phyloP scores from a whole-genome alignment of 768 basidiomycete genomes.

The Lepiota brunneoincarnata region DNA sequence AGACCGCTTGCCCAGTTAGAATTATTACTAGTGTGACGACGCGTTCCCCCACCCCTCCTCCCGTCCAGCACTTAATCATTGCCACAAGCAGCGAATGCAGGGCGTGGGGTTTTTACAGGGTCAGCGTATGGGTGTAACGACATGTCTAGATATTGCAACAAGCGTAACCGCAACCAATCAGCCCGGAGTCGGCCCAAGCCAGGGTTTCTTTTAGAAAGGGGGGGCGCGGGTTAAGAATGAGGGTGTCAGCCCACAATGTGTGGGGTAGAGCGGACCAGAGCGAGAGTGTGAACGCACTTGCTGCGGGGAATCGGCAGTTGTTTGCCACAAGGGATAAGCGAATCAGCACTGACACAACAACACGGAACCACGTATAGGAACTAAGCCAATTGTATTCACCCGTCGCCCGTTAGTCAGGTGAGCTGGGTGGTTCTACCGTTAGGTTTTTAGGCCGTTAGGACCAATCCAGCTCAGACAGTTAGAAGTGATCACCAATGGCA shows the following conservation, averaged over 20 bases:
- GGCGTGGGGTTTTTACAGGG: no score
- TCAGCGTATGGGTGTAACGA: no score
- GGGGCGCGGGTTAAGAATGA: no score
- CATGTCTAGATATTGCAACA: no score
- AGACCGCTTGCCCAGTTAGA: neutral
- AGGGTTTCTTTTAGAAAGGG: no score
- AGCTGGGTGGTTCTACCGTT: neutral
- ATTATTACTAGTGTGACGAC: neutral
- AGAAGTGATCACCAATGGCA: neutral
- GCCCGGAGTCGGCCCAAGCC: no score
- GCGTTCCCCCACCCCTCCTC: neutral
- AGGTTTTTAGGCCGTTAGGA: neutral
- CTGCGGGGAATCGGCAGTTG: neutral
- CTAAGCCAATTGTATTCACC: neutral
- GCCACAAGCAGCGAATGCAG: no score
- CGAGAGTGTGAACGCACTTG: neutral
- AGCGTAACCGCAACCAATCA: no score
- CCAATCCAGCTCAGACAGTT: neutral
- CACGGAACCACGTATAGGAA: neutral
- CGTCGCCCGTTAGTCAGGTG: neutral
- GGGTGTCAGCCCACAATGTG: neutral
- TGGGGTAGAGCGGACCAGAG: conserved; percentile 5
- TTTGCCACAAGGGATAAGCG: neutral
- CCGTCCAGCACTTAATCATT: neutral
- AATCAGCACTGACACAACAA: neutral